These are phyloP conservation scores for Papilionanthe hybrid DNA, from an alignment of 116 monocot species.

Conservation along the genomic window DNA sequence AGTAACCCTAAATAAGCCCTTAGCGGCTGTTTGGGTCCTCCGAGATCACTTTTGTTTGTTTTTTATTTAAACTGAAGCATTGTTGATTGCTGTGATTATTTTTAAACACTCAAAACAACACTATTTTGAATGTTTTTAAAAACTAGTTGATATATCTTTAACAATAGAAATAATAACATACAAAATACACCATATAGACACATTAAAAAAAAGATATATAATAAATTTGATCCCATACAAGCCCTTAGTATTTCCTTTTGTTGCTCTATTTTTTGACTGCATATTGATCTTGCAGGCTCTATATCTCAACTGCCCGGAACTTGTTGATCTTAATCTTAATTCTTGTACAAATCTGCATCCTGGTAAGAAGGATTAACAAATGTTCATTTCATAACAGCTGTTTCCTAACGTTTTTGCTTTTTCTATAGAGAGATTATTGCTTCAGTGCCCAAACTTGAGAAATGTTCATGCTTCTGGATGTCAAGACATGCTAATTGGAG, in stretches of 20 bases:
- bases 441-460: conserved; percentile 75
- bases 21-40: too few species aligned
- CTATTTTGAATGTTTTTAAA: too few species aligned
- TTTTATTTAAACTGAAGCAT: too few species aligned
- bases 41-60: too few species aligned
- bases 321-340: conserved; percentile 85
- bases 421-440: conserved; percentile 59
- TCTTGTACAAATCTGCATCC: conserved; percentile 87
- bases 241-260: neutral
- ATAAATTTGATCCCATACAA: too few species aligned
- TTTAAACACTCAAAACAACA: too few species aligned
- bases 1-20: too few species aligned
- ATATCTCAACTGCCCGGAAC: conserved; percentile 86
- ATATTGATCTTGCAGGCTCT: conserved; percentile 49
- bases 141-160: too few species aligned
- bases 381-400: neutral
- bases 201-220: too few species aligned
- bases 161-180: too few species aligned
- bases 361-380: conserved; percentile 24
- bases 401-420: neutral
- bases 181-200: too few species aligned
- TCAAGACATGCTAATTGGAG: conserved; percentile 60
- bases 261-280: neutral
- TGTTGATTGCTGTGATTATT: too few species aligned
- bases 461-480: conserved; percentile 79